A percentile compares a stretch with the other conserved stretches of the same genome.
Evolutionary conservation across 441 rosid species (phyloP).

Genomic region (Dalechampia spathulata): DNA sequence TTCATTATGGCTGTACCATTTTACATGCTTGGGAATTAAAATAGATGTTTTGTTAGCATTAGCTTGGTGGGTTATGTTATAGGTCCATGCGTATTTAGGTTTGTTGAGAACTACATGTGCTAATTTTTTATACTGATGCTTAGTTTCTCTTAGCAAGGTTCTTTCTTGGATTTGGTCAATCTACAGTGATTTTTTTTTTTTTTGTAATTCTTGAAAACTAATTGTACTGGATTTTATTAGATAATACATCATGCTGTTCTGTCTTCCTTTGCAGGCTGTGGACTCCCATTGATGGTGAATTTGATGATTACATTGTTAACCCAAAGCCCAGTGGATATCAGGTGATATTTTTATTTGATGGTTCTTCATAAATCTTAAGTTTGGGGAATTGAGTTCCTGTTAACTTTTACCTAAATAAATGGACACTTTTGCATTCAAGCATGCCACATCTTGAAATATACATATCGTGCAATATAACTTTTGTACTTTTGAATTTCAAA

Average conservation of each 20-base stretch:
- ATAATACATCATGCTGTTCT: background rate
- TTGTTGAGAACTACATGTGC: background rate
- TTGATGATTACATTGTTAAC: constrained; percentile 75
- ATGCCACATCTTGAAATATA: too few species aligned
- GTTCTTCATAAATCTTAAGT: background rate
- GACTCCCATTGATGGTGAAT: constrained; percentile 76
- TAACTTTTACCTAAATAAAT: too few species aligned
- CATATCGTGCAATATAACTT: too few species aligned
- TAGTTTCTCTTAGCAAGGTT: background rate
- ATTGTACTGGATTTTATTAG: background rate
- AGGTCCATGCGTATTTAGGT: background rate
- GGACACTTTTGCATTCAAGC: too few species aligned
- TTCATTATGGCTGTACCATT: background rate
- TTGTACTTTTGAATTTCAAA: too few species aligned
- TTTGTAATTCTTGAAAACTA: background rate
- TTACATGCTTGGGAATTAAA: background rate
- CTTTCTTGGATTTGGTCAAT: background rate
- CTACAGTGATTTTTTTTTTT: background rate
- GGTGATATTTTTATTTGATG: constrained; percentile 28
- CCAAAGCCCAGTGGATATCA: constrained; percentile 83
- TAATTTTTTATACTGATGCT: background rate
- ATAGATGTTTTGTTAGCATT: background rate
- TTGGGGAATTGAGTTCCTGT: background rate
- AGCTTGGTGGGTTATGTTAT: background rate
- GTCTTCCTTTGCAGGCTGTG: constrained; percentile 48